These are phyloP conservation scores for Colletotrichum sp. DNA, from an alignment of 2,329 filamentous ascomycete species.

Conservation along the genomic window DNA sequence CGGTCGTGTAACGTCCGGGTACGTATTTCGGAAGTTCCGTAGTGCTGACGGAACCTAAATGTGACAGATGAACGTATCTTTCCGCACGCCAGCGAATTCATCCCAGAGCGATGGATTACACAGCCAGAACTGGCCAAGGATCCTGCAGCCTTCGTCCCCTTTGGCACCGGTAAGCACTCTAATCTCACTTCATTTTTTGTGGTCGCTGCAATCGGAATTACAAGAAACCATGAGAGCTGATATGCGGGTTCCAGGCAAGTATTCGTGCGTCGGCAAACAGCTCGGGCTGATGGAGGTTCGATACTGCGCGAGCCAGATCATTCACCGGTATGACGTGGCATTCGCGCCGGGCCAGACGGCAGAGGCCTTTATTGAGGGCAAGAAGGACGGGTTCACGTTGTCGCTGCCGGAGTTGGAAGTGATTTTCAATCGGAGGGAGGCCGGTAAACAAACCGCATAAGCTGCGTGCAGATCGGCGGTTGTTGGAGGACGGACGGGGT, in stretches of 20 bases:
- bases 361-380: not conserved
- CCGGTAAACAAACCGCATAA: not conserved
- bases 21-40: not conserved
- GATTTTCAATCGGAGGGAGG: constrained; percentile 16
- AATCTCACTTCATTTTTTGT: not conserved
- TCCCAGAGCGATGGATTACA: constrained; percentile 27
- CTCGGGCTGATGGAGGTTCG: constrained; percentile 38
- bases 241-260: constrained; percentile 26
- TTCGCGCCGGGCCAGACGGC: constrained; percentile 9
- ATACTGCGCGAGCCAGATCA: constrained; percentile 18
- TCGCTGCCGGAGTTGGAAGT: constrained; percentile 15
- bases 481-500: not conserved
- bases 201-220: not conserved
- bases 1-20: not conserved
- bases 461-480: not conserved
- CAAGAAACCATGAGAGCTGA: not conserved
- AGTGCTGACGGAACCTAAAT: not conserved
- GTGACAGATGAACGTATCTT: constrained; percentile 24
- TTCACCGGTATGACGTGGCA: constrained; percentile 12
- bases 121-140: constrained; percentile 24
- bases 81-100: constrained; percentile 24
- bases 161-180: constrained; percentile 27
- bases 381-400: constrained; percentile 19
- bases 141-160: constrained; percentile 28
- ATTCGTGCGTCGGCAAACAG: constrained; percentile 40